Evolutionary conservation across 352 stramenopile species (phyloP), one percentile per base, ranked within the genome.

Genomic region (Globisporangium nagaii): DNA sequence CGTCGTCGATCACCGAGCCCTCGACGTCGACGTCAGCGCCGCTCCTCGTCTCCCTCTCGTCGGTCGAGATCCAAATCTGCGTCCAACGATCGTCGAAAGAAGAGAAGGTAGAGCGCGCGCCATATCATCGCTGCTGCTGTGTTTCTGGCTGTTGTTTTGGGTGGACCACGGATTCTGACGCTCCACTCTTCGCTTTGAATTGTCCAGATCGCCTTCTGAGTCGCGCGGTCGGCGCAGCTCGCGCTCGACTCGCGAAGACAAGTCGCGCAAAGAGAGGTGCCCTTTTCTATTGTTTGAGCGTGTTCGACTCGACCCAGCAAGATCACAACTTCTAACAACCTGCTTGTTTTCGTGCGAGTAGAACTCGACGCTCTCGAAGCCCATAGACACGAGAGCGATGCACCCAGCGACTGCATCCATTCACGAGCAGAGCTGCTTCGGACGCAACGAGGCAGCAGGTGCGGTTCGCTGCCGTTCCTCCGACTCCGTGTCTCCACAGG

Each of bases 11-110:
- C 17, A 41, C 17, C 36, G 31, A 62, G 53, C 37, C 60, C 50
- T 31, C 59, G 9, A 65, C 71, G 13, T 46, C 37, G 10, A 63
- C 72, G 17, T 41, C 46, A 34, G 62, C 58, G 35, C 53, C 66
- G 51, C 34, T 66, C 59, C 7, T 27, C 55, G 24, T 64, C 60
- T 19, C 19, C 32, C 8, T 58, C 53, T 52, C 52, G 41, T 55
- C 54, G 44, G 22, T 62, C 53, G 45, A 50, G 22, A 25, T 64
- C 58, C 28, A 27, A 51, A 44, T 64, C 57, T 22, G 6, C 25
- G 15, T 60, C 58, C 2, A 53, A 25, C 9, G 51, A 59, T 13
- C 22, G 39, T 20, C 57, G 36, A 11, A 11, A 28, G 22, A 34
- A 34, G 12, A 52, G 31, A 40, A 35, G 57, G 49, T 62, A 48